Percentiles rank a stretch among this genome's conserved stretches.
These are phyloP conservation scores for Plantago major DNA, from an alignment of 257 asterid species.

Conservation along the genomic window DNA sequence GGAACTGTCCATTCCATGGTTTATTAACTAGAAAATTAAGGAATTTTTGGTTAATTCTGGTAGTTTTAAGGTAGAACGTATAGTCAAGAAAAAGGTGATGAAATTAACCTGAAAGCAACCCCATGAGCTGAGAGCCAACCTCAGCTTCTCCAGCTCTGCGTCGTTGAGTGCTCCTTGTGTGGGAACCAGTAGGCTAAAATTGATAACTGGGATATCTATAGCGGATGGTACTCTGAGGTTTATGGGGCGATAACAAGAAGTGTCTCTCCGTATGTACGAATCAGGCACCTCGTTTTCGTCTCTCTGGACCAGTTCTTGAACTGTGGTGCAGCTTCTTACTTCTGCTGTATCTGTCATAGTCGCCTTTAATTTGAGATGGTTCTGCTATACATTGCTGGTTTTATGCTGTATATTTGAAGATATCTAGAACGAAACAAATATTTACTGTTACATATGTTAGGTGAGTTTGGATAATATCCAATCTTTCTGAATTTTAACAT, in stretches of 20 bases:
- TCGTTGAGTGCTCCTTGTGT: constrained; percentile 19
- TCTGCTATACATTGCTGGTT: no score
- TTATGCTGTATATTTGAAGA: no score
- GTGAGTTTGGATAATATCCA: no score
- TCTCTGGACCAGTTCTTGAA: constrained; percentile 39
- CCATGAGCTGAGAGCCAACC: constrained; percentile 46
- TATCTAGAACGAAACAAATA: no score
- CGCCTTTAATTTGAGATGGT: no score
- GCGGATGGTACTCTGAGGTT: constrained; percentile 21
- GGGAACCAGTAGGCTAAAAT: constrained; percentile 23
- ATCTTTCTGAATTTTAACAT: no score
- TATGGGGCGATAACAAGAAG: constrained; percentile 21
- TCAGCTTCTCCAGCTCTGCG: constrained; percentile 43
- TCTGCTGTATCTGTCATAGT: background rate
- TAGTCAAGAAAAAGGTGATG: background rate
- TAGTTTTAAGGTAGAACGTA: background rate
- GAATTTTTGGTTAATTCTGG: no score
- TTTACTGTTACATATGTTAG: no score
- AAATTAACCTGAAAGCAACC: constrained; percentile 64
- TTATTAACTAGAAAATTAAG: constrained; percentile 35
- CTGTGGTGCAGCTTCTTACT: constrained; percentile 15
- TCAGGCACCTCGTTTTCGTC: constrained; percentile 44
- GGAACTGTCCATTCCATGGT: constrained; percentile 49
- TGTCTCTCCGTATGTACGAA: constrained; percentile 29
- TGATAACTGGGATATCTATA: constrained; percentile 41